A percentile compares a stretch with the other conserved stretches of the same genome.
Evolutionary conservation across 805 yeast species (phyloP).

Genomic region (Kodamaea jinghongensis): DNA sequence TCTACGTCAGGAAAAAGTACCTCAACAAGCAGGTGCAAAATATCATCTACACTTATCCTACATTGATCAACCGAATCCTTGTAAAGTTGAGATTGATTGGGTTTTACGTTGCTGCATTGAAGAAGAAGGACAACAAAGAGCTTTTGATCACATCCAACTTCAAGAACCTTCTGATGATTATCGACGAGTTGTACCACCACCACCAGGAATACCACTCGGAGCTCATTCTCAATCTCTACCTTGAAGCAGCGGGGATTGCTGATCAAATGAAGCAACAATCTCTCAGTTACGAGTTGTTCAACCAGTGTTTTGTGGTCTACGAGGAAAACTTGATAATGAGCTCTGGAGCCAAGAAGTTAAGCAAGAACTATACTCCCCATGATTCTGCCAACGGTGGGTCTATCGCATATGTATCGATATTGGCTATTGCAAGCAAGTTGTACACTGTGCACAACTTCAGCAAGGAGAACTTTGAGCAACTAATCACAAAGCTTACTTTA

Average conservation of each 20-base stretch:
- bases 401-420: slow-evolving; percentile 47
- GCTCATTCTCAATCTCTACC: slow-evolving; percentile 48
- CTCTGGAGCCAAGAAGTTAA: slow-evolving; percentile 11
- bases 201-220: slow-evolving; percentile 33
- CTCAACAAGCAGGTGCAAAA: slow-evolving; percentile 55
- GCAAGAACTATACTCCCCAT: slow-evolving; percentile 26
- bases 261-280: slow-evolving; percentile 73
- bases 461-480: slow-evolving; percentile 70
- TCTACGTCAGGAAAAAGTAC: slow-evolving; percentile 40
- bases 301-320: slow-evolving; percentile 81
- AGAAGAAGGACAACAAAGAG: slow-evolving; percentile 13
- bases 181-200: slow-evolving; percentile 59
- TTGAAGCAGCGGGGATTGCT: slow-evolving; percentile 70
- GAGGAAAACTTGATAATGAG: slow-evolving; percentile 52
- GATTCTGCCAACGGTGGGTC: slow-evolving; percentile 46
- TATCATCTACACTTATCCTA: slow-evolving; percentile 68
- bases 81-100: slow-evolving; percentile 53
- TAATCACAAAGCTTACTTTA: slow-evolving; percentile 81
- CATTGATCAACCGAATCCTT: slow-evolving; percentile 63
- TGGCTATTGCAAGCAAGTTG: slow-evolving; percentile 46
- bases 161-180: slow-evolving; percentile 67
- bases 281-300: slow-evolving; percentile 82
- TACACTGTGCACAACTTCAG: slow-evolving; percentile 43
- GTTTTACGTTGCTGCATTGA: slow-evolving; percentile 28
- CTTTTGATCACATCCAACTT: slow-evolving; percentile 51